A percentile compares a stretch with the other conserved stretches of the same genome.
Conservation (phyloP, 2,329 filamentous ascomycete species). For the Fusarium sp. region DNA sequence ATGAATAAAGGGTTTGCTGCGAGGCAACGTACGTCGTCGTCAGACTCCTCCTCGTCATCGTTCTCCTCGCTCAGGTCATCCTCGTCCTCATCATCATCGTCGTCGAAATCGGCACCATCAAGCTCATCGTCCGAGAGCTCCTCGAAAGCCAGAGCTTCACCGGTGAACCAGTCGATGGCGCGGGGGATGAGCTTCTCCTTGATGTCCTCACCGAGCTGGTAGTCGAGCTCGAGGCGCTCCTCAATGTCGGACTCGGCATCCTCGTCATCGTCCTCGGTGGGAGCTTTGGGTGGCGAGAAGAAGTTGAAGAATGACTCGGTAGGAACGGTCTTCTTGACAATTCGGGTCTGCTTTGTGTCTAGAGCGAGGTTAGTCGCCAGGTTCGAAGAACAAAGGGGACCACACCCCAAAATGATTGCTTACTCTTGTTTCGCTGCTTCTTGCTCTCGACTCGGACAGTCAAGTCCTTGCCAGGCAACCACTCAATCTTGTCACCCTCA, state of each 20-base stretch:
- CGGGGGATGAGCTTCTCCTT: conserved; percentile 99
- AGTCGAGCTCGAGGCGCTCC: conserved; percentile 96
- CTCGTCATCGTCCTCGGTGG: conserved; percentile 73
- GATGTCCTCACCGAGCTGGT: conserved; percentile 98
- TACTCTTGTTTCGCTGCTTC: conserved; percentile 99
- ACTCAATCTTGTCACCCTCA: conserved; percentile 97
- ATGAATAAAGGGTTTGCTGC: not conserved
- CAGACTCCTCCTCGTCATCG: conserved; percentile 82
- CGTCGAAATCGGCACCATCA: conserved; percentile 83
- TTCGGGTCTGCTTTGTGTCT: conserved; percentile 99
- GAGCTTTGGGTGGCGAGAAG: conserved; percentile 94
- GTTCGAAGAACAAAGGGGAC: not conserved
- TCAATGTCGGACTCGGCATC: conserved; percentile 90
- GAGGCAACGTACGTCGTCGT: conserved; percentile 71
- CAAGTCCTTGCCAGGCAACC: conserved; percentile 91
- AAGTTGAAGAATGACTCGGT: conserved; percentile 99
- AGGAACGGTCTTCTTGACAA: conserved; percentile 98
- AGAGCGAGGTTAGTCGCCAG: conserved; percentile 24
- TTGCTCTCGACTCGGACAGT: conserved; percentile 97
- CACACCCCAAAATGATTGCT: conserved; percentile 39
- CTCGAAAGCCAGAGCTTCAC: conserved; percentile 96
- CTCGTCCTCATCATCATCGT: conserved; percentile 93
- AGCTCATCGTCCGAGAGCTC: conserved; percentile 85
- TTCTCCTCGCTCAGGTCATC: conserved; percentile 85
- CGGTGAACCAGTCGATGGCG: conserved; percentile 99